Conservation (phyloP, 2,329 filamentous ascomycete species). For the Cordyceps cateniannulata region DNA sequence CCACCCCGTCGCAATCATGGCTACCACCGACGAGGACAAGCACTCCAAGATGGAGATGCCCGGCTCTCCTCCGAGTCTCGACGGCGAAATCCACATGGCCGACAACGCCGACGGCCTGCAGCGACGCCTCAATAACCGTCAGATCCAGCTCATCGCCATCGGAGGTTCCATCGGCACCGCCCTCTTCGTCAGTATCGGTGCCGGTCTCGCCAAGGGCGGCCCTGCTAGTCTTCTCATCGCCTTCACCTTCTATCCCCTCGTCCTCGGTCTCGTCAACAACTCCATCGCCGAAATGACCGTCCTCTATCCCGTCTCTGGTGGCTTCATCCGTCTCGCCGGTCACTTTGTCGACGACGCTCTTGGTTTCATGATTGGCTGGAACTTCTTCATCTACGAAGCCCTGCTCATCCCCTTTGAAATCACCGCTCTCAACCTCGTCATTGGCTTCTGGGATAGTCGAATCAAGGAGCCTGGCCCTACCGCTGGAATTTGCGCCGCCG, state of each 20-base stretch:
- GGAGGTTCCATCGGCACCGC: constrained; percentile 53
- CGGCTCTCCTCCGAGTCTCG: constrained; percentile 21
- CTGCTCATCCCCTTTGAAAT: constrained; percentile 39
- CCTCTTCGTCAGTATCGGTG: constrained; percentile 56
- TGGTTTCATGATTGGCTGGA: constrained; percentile 46
- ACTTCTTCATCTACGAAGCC: constrained; percentile 40
- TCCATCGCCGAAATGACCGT: constrained; percentile 58
- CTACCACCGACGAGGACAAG: constrained; percentile 11
- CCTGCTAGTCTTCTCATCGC: constrained; percentile 50
- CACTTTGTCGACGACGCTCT: constrained; percentile 61
- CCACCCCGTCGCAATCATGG: constrained; percentile 7
- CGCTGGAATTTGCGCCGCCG: constrained; percentile 52
- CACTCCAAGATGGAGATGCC: constrained; percentile 20
- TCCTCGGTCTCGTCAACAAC: constrained; percentile 59
- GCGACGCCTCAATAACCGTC: constrained; percentile 45
- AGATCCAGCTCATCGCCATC: constrained; percentile 53
- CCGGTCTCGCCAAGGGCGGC: constrained; percentile 40
- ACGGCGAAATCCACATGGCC: constrained; percentile 16
- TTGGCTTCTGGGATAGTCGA: constrained; percentile 33
- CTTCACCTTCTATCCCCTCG: constrained; percentile 47
- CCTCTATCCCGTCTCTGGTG: constrained; percentile 56
- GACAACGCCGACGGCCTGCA: constrained; percentile 35
- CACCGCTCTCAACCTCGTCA: constrained; percentile 35
- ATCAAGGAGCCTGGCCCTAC: constrained; percentile 59
- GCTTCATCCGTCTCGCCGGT: constrained; percentile 58